phyloP scores from a whole-genome alignment of 2,329 filamentous ascomycete genomes.

The Zopfia rhizophila region DNA sequence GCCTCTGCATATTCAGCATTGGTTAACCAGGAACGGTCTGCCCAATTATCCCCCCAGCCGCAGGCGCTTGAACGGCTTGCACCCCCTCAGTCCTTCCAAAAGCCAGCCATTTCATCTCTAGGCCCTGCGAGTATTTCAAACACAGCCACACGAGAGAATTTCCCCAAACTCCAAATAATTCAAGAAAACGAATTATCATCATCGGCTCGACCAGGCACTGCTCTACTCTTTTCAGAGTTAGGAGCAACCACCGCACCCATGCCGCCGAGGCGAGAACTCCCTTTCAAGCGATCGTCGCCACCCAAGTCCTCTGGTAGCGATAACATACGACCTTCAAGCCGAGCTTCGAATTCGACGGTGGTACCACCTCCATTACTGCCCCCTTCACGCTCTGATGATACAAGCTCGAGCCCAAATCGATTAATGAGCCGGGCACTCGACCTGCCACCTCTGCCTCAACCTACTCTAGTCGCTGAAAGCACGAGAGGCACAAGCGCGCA shows the following conservation, averaged over 20 bases:
- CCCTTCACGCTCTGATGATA: conserved; percentile 26
- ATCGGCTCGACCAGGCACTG: conserved; percentile 28
- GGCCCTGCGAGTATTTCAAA: not conserved
- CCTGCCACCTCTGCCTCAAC: conserved; percentile 49
- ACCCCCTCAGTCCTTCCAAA: conserved; percentile 39
- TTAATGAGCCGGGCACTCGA: conserved; percentile 29
- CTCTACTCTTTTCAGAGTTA: conserved; percentile 17
- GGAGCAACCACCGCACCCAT: conserved; percentile 31
- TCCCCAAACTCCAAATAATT: conserved; percentile 2
- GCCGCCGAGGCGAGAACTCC: conserved; percentile 52
- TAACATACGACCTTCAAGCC: conserved; percentile 31
- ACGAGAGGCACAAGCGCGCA: conserved; percentile 18
- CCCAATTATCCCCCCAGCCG: not conserved
- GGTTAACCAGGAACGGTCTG: not conserved
- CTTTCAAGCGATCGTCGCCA: conserved; percentile 49
- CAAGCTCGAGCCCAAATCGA: conserved; percentile 31
- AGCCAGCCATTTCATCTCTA: conserved; percentile 33
- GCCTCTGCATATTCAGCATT: conserved; percentile 26
- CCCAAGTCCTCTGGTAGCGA: conserved; percentile 39
- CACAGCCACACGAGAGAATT: not conserved
- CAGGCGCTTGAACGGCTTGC: conserved; percentile 26
- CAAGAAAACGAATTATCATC: conserved; percentile 15
- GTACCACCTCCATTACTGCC: conserved; percentile 46
- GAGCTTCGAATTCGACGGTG: conserved; percentile 36
- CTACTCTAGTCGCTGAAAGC: conserved; percentile 37